phyloP scores from a whole-genome alignment of 129 eudicot genomes.

The Lactuca saligna region DNA sequence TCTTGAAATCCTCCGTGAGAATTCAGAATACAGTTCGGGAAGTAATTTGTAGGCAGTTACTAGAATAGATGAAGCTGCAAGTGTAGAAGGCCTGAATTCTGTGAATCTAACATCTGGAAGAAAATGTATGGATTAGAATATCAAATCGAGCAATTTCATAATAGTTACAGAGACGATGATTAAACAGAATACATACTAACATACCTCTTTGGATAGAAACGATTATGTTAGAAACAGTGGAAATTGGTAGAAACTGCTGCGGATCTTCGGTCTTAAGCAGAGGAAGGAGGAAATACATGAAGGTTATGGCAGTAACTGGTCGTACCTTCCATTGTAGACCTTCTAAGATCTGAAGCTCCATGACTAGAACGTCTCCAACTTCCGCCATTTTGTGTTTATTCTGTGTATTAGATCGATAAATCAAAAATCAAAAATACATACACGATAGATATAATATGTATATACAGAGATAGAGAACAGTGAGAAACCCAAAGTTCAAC shows the following conservation, averaged over 20 bases:
- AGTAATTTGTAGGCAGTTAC: constrained; percentile 3
- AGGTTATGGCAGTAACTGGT: constrained; percentile 15
- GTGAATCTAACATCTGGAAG: constrained; percentile 11
- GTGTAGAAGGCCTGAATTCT: constrained; percentile 20
- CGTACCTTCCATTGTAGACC: constrained; percentile 1
- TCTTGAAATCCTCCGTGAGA: neutral
- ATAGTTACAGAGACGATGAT: neutral
- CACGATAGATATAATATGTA: neutral
- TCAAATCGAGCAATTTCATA: constrained; percentile 1
- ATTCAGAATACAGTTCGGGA: neutral
- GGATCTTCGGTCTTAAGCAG: neutral
- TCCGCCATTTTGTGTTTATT: neutral
- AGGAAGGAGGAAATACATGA: constrained; percentile 8
- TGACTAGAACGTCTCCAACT: neutral
- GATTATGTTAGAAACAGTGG: constrained; percentile 10
- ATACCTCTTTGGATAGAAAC: constrained; percentile 27
- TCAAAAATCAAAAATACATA: neutral
- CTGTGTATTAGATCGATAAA: neutral
- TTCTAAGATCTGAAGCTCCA: constrained; percentile 23
- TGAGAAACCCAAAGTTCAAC: constrained; percentile 2
- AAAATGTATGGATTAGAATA: neutral
- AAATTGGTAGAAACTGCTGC: neutral
- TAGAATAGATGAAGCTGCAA: constrained; percentile 23
- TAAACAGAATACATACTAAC: neutral
- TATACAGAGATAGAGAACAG: neutral